These are phyloP conservation scores for Colletotrichum sp. DNA, from an alignment of 2,329 filamentous ascomycete genomes.

Conservation along the genomic window DNA sequence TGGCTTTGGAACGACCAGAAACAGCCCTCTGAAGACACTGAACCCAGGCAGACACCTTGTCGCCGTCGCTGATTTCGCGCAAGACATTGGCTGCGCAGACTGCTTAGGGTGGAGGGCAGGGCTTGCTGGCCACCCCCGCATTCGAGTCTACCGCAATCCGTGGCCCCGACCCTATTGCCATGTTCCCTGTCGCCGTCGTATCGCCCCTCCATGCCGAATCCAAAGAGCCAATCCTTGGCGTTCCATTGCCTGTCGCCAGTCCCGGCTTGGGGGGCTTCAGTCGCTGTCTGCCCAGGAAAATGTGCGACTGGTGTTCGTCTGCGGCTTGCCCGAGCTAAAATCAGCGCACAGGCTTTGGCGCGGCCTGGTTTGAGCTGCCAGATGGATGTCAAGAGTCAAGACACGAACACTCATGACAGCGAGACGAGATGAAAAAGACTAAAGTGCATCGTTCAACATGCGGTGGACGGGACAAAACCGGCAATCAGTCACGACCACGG, in stretches of 20 bases:
- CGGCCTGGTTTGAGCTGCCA: neutral
- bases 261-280: neutral
- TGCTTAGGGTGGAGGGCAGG: neutral
- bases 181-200: slow-evolving; percentile 15
- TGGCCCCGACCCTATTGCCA: neutral
- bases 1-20: neutral
- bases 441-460: neutral
- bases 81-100: neutral
- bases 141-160: neutral
- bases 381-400: neutral
- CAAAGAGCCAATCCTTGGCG: slow-evolving; percentile 5
- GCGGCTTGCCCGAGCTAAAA: neutral
- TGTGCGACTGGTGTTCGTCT: neutral
- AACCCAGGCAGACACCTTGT: neutral
- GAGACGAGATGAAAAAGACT: neutral
- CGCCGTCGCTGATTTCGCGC: neutral
- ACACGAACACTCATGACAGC: neutral
- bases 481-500: neutral
- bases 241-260: neutral
- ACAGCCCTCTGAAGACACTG: neutral
- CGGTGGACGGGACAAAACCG: neutral
- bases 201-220: neutral
- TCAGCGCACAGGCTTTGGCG: neutral
- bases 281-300: neutral
- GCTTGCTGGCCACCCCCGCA: slow-evolving; percentile 1